Conservation (phyloP, 768 basidiomycete species). For the Cyathus striatus region DNA sequence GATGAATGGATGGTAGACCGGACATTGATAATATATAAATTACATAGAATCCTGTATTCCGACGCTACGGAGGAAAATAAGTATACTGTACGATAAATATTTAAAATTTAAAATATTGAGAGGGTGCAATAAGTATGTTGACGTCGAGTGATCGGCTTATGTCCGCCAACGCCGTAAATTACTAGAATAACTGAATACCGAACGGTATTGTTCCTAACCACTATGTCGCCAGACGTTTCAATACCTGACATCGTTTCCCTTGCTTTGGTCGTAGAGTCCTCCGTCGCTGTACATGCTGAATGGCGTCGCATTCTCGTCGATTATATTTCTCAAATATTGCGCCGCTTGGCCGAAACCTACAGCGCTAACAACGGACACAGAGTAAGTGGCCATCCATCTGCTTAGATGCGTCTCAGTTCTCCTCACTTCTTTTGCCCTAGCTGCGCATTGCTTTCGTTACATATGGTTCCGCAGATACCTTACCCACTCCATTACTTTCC, state of each 20-base stretch:
- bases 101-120: too few species aligned
- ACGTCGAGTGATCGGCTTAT: too few species aligned
- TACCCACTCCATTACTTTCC: conserved; percentile 4
- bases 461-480: conserved; percentile 4
- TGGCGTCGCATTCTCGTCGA: conserved; percentile 42
- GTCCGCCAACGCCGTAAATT: too few species aligned
- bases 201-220: too few species aligned
- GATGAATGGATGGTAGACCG: too few species aligned
- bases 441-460: conserved; percentile 4
- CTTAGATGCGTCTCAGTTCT: not conserved
- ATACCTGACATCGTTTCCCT: conserved; percentile 33
- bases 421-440: not conserved
- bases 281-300: conserved; percentile 45
- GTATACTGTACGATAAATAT: too few species aligned
- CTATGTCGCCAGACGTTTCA: conserved; percentile 15
- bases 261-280: conserved; percentile 58
- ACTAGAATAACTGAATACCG: too few species aligned
- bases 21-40: too few species aligned
- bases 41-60: too few species aligned
- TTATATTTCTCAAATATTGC: conserved; percentile 48
- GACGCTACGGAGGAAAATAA: too few species aligned
- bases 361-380: conserved; percentile 26
- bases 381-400: conserved; percentile 17
- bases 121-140: too few species aligned
- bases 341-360: conserved; percentile 42